Evolutionary conservation across 495 filamentous ascomycete species (phyloP).

Genomic region (Pyronema omphalodes): DNA sequence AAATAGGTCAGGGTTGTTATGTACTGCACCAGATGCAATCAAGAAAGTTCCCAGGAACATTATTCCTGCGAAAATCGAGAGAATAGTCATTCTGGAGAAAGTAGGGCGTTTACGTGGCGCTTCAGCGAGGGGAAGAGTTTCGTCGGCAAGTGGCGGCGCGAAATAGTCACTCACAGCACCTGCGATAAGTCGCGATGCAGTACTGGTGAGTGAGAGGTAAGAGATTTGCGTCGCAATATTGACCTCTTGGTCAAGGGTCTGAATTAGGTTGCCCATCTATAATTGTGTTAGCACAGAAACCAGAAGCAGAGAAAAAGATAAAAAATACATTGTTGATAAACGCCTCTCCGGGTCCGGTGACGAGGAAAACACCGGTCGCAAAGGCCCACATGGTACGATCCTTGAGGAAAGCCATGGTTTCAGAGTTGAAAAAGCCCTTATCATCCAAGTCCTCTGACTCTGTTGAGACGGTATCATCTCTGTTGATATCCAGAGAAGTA

Average conservation of each 20-base stretch:
- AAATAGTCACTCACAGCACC: conserved; percentile 76
- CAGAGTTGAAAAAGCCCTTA: conserved; percentile 61
- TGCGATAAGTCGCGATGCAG: conserved; percentile 65
- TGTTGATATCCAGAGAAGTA: conserved; percentile 43
- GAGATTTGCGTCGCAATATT: conserved; percentile 79
- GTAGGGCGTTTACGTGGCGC: conserved; percentile 29
- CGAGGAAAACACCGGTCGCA: conserved; percentile 77
- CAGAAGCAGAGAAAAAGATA: background rate
- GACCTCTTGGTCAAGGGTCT: conserved; percentile 52
- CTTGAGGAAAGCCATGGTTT: conserved; percentile 61
- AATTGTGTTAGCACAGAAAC: conserved; percentile 6
- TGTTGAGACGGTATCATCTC: conserved; percentile 29
- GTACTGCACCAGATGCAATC: conserved; percentile 51
- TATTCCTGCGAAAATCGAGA: conserved; percentile 53
- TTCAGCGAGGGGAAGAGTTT: conserved; percentile 22
- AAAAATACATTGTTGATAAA: conserved; percentile 72
- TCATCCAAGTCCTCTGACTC: conserved; percentile 31
- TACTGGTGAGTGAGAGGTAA: conserved; percentile 76
- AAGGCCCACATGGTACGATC: conserved; percentile 94
- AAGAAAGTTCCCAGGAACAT: conserved; percentile 59
- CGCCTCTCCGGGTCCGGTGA: conserved; percentile 82
- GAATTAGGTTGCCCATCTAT: conserved; percentile 71
- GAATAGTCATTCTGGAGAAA: conserved; percentile 61
- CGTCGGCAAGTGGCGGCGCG: conserved; percentile 41
- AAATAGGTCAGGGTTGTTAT: conserved; percentile 49